Conservation (phyloP, 306 rosid genomes). For the Clitoria ternatea region DNA sequence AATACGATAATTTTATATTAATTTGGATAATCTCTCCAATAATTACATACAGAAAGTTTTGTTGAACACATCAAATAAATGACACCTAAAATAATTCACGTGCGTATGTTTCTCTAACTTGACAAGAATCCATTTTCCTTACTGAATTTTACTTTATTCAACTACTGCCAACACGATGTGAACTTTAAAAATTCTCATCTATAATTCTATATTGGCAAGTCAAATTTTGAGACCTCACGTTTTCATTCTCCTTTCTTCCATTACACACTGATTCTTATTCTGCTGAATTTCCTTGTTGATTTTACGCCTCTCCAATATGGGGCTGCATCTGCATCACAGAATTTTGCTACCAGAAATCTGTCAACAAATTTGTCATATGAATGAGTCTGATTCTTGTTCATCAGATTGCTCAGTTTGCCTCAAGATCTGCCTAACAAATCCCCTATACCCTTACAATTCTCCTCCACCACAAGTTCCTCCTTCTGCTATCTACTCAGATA, state of each 20-base stretch:
- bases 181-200: not conserved
- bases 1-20: no score
- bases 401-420: not conserved
- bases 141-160: no score
- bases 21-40: no score
- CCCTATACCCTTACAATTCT: not conserved
- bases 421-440: not conserved
- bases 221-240: slow-evolving; percentile 15
- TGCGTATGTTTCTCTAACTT: no score
- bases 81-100: no score
- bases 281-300: not conserved
- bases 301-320: slow-evolving; percentile 32
- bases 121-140: no score
- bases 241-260: not conserved
- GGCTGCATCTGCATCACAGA: slow-evolving; percentile 17
- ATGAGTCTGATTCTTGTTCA: not conserved
- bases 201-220: not conserved
- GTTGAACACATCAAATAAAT: no score
- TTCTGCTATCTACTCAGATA: not conserved
- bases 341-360: slow-evolving; percentile 8
- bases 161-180: not conserved
- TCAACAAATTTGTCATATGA: not conserved
- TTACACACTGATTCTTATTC: no score
- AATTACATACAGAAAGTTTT: no score
- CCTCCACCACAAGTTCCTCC: not conserved